These are phyloP conservation scores for Leccinum broughii DNA, from an alignment of 768 basidiomycete genomes.

Conservation along the genomic window DNA sequence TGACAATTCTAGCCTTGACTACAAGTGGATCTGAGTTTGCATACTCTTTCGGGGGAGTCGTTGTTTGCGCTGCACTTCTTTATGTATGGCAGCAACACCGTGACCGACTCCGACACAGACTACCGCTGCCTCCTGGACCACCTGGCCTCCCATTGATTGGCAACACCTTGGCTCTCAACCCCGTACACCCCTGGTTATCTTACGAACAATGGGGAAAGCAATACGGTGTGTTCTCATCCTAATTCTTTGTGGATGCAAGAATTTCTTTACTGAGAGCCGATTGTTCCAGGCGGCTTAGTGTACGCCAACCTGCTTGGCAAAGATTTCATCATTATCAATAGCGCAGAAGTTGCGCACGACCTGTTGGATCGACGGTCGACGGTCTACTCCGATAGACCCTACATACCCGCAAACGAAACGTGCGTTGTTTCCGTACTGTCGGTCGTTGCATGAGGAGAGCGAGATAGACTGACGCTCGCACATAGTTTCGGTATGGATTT, in stretches of 20 bases:
- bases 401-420: slow-evolving; percentile 22
- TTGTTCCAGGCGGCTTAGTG: slow-evolving; percentile 23
- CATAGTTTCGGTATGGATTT: slow-evolving; percentile 34
- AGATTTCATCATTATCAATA: slow-evolving; percentile 32
- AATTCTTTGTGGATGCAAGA: not conserved
- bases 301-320: slow-evolving; percentile 28
- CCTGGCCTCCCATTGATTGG: slow-evolving; percentile 41
- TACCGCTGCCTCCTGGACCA: slow-evolving; percentile 52
- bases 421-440: slow-evolving; percentile 3
- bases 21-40: slow-evolving; percentile 1
- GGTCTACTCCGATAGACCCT: slow-evolving; percentile 31
- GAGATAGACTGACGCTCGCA: not conserved
- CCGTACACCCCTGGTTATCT: slow-evolving; percentile 31
- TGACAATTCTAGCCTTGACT: not conserved
- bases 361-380: slow-evolving; percentile 29
- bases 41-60: slow-evolving; percentile 7
- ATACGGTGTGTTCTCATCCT: slow-evolving; percentile 25
- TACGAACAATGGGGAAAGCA: slow-evolving; percentile 36
- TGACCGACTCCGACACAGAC: slow-evolving; percentile 10
- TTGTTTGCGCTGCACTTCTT: slow-evolving; percentile 2
- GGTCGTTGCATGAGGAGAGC: not conserved
- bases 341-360: slow-evolving; percentile 20
- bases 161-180: slow-evolving; percentile 21
- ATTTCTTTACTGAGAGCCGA: not conserved
- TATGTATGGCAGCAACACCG: slow-evolving; percentile 18